Evolutionary conservation across 768 basidiomycete species (phyloP).

Genomic region (Leccinum imitatum): DNA sequence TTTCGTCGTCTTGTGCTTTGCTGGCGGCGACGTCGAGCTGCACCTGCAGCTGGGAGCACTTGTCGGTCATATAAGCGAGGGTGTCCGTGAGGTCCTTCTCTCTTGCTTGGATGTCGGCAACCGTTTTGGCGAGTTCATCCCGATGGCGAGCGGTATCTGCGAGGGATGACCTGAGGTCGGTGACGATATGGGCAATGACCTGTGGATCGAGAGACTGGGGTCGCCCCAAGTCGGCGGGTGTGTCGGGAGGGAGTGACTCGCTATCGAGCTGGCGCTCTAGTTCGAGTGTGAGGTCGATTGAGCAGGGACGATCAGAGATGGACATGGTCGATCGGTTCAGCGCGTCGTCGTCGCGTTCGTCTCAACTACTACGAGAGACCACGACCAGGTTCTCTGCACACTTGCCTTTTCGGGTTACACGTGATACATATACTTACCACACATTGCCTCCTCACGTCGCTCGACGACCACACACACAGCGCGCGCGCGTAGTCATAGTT

Average conservation of each 20-base stretch:
- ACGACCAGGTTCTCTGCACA: too few species aligned
- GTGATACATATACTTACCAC: constrained; percentile 8
- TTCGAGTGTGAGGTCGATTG: constrained; percentile 78
- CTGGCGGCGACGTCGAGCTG: constrained; percentile 49
- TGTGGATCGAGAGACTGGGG: constrained; percentile 66
- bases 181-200: constrained; percentile 74
- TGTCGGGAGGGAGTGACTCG: constrained; percentile 56
- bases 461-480: neutral
- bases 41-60: constrained; percentile 57
- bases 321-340: constrained; percentile 27
- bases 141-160: constrained; percentile 67
- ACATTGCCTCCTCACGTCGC: neutral
- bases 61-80: constrained; percentile 63
- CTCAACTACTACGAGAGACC: neutral
- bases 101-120: constrained; percentile 49
- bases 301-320: constrained; percentile 37
- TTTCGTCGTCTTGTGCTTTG: constrained; percentile 69
- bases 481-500: constrained; percentile 6
- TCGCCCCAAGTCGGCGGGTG: constrained; percentile 36
- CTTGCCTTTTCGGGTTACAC: constrained; percentile 10
- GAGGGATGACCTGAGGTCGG: constrained; percentile 66
- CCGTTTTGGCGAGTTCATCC: constrained; percentile 57
- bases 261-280: constrained; percentile 73
- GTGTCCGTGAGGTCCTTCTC: constrained; percentile 65
- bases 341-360: constrained; percentile 15